Percentiles rank a stretch among this genome's conserved stretches.
These are phyloP conservation scores for Mucuna pruriens DNA, from an alignment of 306 rosid species.

Conservation along the genomic window DNA sequence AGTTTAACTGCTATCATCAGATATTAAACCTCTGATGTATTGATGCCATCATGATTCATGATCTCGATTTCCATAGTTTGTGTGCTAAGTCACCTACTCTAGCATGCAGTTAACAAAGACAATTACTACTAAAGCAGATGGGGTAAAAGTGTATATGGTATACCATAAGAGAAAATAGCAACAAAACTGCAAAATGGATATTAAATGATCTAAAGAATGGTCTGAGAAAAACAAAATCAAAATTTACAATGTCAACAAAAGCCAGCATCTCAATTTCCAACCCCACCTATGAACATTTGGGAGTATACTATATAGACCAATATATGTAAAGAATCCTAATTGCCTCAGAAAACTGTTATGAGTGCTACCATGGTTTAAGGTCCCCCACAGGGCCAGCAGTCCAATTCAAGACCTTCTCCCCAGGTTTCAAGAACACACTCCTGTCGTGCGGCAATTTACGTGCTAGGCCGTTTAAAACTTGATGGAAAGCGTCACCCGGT, in stretches of 20 bases:
- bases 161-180: slow-evolving; percentile 9
- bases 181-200: slow-evolving; percentile 18
- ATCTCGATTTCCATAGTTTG: background rate
- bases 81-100: background rate
- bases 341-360: slow-evolving; percentile 14
- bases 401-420: slow-evolving; percentile 85
- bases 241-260: slow-evolving; percentile 47
- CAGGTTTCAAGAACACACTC: slow-evolving; percentile 63
- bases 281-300: slow-evolving; percentile 42
- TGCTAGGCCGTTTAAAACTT: slow-evolving; percentile 92
- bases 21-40: slow-evolving; percentile 11
- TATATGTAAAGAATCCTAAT: slow-evolving; percentile 37
- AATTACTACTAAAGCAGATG: background rate
- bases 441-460: slow-evolving; percentile 82
- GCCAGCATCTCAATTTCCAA: slow-evolving; percentile 22
- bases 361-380: slow-evolving; percentile 79
- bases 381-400: slow-evolving; percentile 94
- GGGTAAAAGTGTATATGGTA: too few species aligned
- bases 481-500: slow-evolving; percentile 94
- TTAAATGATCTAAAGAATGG: slow-evolving; percentile 28
- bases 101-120: slow-evolving; percentile 1
- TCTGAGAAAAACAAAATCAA: slow-evolving; percentile 16
- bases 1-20: background rate
- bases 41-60: slow-evolving; percentile 24
- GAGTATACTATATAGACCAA: slow-evolving; percentile 30